Conservation (phyloP, 2,329 filamentous ascomycete genomes). For the Pseudogymnoascus destructans region DNA sequence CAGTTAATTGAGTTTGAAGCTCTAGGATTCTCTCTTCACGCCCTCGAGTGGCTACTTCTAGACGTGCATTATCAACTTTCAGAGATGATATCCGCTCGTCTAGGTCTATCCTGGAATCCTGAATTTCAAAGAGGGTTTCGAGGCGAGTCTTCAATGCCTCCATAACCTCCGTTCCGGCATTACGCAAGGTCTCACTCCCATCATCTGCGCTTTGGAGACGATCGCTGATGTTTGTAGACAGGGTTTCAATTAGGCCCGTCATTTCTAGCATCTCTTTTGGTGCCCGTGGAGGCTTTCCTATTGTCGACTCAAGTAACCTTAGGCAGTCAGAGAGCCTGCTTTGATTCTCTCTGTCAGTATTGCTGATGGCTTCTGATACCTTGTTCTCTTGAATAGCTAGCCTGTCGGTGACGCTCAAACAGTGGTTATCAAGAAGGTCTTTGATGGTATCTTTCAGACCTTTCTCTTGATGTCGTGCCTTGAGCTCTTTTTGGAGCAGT, state of each 20-base stretch:
- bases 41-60: not conserved
- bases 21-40: not conserved
- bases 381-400: not conserved
- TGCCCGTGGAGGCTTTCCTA: not conserved
- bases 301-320: not conserved
- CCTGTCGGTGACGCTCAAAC: not conserved
- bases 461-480: not conserved
- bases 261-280: not conserved
- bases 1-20: not conserved
- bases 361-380: not conserved
- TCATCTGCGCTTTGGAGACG: not conserved
- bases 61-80: not conserved
- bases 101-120: not conserved
- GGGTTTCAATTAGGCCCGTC: not conserved
- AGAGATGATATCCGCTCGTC: not conserved
- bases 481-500: slow-evolving; percentile 1
- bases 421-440: not conserved
- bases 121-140: not conserved
- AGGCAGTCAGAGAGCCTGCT: not conserved
- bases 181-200: not conserved
- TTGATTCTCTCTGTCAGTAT: not conserved
- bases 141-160: not conserved
- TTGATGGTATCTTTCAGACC: not conserved
- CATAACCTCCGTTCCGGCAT: not conserved
- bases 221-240: not conserved